Conservation (phyloP, 2,329 filamentous ascomycete species). For the Neonectria magnoliae region DNA sequence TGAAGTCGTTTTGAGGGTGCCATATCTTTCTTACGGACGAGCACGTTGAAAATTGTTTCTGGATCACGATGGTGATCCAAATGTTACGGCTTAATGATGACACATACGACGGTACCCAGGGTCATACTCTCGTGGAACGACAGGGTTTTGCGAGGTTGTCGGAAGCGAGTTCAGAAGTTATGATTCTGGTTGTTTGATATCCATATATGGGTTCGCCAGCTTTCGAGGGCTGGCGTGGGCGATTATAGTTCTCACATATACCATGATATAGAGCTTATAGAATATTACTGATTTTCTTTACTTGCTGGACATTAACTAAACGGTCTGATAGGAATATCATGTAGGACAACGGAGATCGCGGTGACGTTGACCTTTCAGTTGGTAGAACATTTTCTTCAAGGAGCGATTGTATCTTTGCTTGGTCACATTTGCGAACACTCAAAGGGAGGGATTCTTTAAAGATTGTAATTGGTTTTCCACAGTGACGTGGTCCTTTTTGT, state of each 20-base stretch:
- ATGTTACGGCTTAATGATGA: background rate
- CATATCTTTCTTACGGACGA: background rate
- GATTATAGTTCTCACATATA: background rate
- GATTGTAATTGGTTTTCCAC: background rate
- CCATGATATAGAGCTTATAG: background rate
- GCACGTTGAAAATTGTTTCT: background rate
- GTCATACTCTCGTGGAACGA: background rate
- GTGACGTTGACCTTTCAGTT: background rate
- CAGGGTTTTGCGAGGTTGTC: background rate
- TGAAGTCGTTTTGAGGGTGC: conserved; percentile 51
- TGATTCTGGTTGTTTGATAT: background rate
- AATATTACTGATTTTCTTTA: background rate
- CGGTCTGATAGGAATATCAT: background rate
- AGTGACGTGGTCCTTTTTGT: background rate
- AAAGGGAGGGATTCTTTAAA: background rate
- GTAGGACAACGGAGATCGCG: background rate
- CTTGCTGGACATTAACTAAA: background rate
- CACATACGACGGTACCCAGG: background rate
- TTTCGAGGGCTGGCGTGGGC: background rate
- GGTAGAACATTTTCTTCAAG: background rate
- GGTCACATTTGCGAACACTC: background rate
- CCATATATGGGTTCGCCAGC: background rate
- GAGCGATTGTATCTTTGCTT: background rate
- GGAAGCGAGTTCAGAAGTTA: background rate
- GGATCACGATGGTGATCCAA: background rate